These are phyloP conservation scores for Ophiostoma tasmaniense DNA, from an alignment of 2,329 filamentous ascomycete genomes.

Conservation along the genomic window DNA sequence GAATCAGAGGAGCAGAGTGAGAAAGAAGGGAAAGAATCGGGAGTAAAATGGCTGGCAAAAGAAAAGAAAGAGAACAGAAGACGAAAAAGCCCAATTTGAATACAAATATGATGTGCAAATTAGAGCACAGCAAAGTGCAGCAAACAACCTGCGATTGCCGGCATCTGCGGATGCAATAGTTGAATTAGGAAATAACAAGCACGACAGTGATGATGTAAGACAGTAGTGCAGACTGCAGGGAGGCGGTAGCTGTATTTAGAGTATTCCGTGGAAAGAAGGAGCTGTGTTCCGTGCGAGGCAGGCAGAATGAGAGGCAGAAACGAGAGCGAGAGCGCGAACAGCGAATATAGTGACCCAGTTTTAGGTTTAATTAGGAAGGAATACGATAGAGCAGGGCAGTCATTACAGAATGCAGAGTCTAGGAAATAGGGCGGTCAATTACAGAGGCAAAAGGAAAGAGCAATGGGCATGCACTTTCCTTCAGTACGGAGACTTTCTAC, in stretches of 20 bases:
- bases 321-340: constrained; percentile 5
- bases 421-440: background rate
- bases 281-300: background rate
- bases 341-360: background rate
- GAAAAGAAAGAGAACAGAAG: background rate
- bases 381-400: background rate
- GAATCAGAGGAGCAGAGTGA: too few relatives aligned
- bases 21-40: too few relatives aligned
- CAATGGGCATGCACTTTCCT: background rate
- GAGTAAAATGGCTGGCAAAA: background rate
- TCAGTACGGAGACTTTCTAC: background rate
- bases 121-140: too few relatives aligned
- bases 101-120: background rate
- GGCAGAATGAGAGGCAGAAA: background rate
- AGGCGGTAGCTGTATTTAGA: background rate
- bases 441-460: background rate
- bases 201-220: constrained; percentile 7
- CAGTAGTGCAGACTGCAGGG: background rate
- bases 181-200: background rate
- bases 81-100: background rate
- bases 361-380: constrained; percentile 1
- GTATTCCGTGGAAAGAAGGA: background rate
- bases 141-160: background rate
- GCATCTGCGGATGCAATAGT: background rate
- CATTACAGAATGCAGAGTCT: background rate